A percentile compares a stretch with the other conserved stretches of the same genome.
Conservation (phyloP, 345 rosid species). For the Bruguiera gymnorhiza region DNA sequence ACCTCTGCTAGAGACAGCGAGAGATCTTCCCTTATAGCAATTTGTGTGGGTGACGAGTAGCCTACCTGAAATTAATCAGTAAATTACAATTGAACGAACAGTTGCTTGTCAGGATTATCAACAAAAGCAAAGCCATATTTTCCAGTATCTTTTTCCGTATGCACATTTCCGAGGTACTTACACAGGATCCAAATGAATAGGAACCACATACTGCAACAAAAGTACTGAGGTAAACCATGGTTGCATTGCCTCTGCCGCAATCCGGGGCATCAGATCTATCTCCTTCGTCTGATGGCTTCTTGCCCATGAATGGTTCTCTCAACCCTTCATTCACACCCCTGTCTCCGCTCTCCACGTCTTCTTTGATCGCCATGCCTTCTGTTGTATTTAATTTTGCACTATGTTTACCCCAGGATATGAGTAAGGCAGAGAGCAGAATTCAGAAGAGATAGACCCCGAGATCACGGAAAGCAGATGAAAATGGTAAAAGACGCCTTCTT, state of each 20-base stretch:
- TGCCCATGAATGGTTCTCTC: conserved; percentile 37
- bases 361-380: conserved; percentile 33
- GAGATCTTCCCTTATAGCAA: conserved; percentile 70
- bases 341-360: conserved; percentile 26
- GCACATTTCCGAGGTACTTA: conserved; percentile 29
- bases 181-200: conserved; percentile 77
- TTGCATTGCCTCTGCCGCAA: conserved; percentile 34
- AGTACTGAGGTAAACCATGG: conserved; percentile 83
- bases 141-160: not conserved
- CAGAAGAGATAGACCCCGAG: not conserved
- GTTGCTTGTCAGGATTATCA: not conserved
- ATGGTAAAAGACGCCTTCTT: not conserved
- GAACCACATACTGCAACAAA: conserved; percentile 85
- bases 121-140: not conserved
- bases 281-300: conserved; percentile 26
- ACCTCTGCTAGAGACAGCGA: conserved; percentile 66
- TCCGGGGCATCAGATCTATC: conserved; percentile 11
- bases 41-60: conserved; percentile 83
- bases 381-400: not conserved
- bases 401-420: not conserved
- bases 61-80: conserved; percentile 54
- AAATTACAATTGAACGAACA: not conserved
- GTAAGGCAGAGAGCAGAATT: not conserved
- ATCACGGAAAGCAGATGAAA: not conserved
- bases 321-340: conserved; percentile 16